phyloP scores from a whole-genome alignment of 2,329 filamentous ascomycete species.

The Gaeumannomyces sp. region DNA sequence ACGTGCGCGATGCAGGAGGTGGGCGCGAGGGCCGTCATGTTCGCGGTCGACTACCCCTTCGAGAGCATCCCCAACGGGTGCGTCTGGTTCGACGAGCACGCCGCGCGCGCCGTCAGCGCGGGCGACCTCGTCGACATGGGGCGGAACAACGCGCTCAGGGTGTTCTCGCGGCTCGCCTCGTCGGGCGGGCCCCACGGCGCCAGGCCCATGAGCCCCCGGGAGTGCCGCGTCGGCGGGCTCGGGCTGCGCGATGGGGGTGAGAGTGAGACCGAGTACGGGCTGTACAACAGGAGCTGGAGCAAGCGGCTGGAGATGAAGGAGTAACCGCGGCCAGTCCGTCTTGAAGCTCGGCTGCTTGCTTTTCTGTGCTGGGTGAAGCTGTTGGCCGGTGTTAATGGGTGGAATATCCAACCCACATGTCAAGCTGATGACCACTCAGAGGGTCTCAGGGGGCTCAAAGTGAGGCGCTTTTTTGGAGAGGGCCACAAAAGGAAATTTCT shows the following conservation, averaged over 20 bases:
- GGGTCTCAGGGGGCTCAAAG: no score
- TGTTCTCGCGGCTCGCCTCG: conserved; percentile 15
- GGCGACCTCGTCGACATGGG: conserved; percentile 19
- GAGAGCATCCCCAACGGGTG: conserved; percentile 21
- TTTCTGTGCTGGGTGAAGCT: no score
- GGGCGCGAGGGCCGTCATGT: conserved; percentile 18
- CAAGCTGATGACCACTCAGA: no score
- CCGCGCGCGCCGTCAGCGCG: conserved; percentile 13
- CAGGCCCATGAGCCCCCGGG: conserved; percentile 13
- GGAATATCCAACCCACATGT: no score
- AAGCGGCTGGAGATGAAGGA: not conserved
- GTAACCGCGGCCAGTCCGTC: no score
- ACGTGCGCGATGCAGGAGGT: conserved; percentile 20
- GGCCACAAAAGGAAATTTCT: no score
- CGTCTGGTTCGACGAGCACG: conserved; percentile 21
- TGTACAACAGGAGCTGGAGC: conserved; percentile 16
- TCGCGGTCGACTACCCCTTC: conserved; percentile 21
- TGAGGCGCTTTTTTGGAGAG: no score
- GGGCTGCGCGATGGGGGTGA: conserved; percentile 14
- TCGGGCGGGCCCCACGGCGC: conserved; percentile 14
- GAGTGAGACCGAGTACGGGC: conserved; percentile 15
- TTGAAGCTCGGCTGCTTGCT: no score
- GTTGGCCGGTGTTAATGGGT: no score
- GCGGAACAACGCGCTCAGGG: conserved; percentile 18
- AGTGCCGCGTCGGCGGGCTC: conserved; percentile 17